Evolutionary conservation across 129 eudicot species (phyloP), one percentile per base, ranked within the genome.

Genomic region (Escallonia herrerae): DNA sequence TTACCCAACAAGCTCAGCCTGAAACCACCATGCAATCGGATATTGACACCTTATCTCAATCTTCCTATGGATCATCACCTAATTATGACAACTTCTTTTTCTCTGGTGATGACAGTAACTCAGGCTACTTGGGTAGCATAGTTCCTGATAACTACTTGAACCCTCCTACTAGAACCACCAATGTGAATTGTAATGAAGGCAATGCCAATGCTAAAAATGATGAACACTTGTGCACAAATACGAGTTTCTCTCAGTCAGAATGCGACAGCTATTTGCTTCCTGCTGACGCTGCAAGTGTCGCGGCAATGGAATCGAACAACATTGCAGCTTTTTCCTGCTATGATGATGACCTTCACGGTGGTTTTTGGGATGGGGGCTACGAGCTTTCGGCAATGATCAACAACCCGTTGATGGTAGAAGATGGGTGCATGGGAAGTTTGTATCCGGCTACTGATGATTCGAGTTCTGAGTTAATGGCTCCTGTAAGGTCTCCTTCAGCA

Each of bases 121-220:
- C 98, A n/a, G 98, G 98, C 6, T 91, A 91, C 74, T 72, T 91
- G 60, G 96, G 77, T 33, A 81, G 95, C 79, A 88, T 91, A 69
- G 98, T 91, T 5, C 98, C 98, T 39, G 85, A 83, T 46, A 86
- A 78, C 69, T 91, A 79, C 83, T 72, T 91, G 60, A 82, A 89
- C 79, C 98, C 98, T 65, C 73, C 84, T 43, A 5, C 64, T 53
- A 45, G 42, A 11, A 15, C 67, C 46, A 9, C 69, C 10, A 61
- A 75, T 2, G 48, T 2, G 2, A 45, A 45, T 8, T 45, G 6
- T 5, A 42, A 60, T 33, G 70, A 66, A 68, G 52, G 7, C 46
- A 63, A 47, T 22, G 56, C 15, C 42, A 12, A 2, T 8, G 5
- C 15, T 40, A 22, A 49, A 1, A 40, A 59, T 38, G 66, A 55